phyloP scores from a whole-genome alignment of 345 rosid species.

The Brassica carinata region DNA sequence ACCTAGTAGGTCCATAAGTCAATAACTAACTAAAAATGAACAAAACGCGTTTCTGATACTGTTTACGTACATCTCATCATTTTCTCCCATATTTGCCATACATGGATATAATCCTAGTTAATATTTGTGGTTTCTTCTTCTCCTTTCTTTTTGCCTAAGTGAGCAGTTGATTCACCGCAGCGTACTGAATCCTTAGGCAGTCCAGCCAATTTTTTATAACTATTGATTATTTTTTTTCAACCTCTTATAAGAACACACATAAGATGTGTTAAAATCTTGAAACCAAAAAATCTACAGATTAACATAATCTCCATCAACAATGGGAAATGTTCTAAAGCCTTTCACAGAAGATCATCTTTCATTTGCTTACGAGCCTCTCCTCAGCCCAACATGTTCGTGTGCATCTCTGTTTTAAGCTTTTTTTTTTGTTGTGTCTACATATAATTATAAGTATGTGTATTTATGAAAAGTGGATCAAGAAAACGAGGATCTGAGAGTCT shows the following conservation, averaged over 20 bases:
- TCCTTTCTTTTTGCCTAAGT: not conserved
- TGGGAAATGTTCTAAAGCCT: not conserved
- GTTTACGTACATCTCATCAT: not conserved
- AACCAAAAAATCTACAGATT: too few relatives aligned
- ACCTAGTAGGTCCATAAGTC: not conserved
- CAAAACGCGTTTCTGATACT: not conserved
- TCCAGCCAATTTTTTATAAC: not conserved
- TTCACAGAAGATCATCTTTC: not conserved
- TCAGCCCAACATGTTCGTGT: not conserved
- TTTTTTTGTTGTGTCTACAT: not conserved
- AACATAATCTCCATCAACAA: not conserved
- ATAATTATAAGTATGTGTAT: not conserved
- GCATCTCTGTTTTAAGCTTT: not conserved
- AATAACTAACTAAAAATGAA: not conserved
- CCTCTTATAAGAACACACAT: too few relatives aligned
- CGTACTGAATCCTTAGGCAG: too few relatives aligned
- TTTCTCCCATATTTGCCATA: not conserved
- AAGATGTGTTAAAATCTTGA: not conserved
- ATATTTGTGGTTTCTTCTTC: not conserved
- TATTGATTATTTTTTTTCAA: too few relatives aligned
- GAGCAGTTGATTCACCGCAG: not conserved
- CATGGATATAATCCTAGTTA: not conserved
- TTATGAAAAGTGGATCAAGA: not conserved
- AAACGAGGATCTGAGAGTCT: slow-evolving; percentile 12
- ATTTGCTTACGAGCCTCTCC: not conserved